Evolutionary conservation across 2,329 filamentous ascomycete species (phyloP).

Genomic region (Fusarium sp.): DNA sequence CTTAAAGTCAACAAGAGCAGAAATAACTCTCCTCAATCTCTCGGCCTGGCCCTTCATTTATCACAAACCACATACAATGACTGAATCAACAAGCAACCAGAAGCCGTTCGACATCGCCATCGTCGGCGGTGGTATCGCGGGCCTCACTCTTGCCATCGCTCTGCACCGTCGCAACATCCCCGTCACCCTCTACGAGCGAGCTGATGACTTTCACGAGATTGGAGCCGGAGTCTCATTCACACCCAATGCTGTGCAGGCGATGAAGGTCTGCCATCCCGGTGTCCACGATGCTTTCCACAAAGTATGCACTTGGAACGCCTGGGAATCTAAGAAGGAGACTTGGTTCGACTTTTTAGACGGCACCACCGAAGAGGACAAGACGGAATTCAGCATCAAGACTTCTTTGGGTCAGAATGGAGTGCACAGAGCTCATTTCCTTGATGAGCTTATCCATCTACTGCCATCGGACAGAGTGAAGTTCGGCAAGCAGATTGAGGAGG

Average conservation of each 20-base stretch:
- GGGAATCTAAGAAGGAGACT: conserved; percentile 37
- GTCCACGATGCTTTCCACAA: conserved; percentile 49
- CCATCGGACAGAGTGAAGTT: conserved; percentile 50
- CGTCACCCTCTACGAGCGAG: conserved; percentile 61
- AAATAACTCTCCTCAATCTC: background rate
- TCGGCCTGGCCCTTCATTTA: background rate
- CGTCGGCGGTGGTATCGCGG: conserved; percentile 64
- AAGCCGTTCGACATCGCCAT: conserved; percentile 55
- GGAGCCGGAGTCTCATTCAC: conserved; percentile 65
- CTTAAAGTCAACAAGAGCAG: background rate
- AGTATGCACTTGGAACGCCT: conserved; percentile 43
- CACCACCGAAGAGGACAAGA: conserved; percentile 16
- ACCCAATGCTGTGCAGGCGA: conserved; percentile 62
- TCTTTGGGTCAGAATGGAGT: conserved; percentile 48
- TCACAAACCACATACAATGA: background rate
- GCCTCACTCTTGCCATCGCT: conserved; percentile 60
- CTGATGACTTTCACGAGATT: conserved; percentile 56
- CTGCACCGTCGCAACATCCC: conserved; percentile 57
- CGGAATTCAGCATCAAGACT: conserved; percentile 33
- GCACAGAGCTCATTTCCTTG: conserved; percentile 55
- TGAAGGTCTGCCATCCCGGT: conserved; percentile 54
- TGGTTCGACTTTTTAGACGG: conserved; percentile 46
- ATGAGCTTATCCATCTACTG: conserved; percentile 54
- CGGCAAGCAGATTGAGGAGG: conserved; percentile 52
- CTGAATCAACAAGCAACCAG: conserved; percentile 2